phyloP scores from a whole-genome alignment of 768 basidiomycete species.

The Calocybe gangraenosa region DNA sequence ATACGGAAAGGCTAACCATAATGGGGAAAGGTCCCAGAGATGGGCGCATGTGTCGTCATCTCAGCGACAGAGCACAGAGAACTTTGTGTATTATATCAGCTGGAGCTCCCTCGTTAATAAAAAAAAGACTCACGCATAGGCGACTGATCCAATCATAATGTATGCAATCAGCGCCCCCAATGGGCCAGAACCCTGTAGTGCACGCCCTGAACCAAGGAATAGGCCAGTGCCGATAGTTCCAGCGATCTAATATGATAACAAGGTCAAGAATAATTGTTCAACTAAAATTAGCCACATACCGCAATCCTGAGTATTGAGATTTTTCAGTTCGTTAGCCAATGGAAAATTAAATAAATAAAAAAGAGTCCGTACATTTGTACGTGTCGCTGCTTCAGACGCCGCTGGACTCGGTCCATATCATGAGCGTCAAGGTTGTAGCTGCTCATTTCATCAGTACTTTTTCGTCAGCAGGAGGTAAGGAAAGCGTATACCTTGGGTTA shows the following conservation, averaged over 20 bases:
- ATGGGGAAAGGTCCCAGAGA: constrained; percentile 76
- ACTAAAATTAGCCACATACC: constrained; percentile 30
- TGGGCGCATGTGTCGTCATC: constrained; percentile 78
- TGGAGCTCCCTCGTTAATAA: neutral
- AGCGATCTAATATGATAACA: constrained; percentile 47
- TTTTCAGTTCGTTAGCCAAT: neutral
- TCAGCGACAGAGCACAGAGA: constrained; percentile 68
- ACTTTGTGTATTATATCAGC: constrained; percentile 25
- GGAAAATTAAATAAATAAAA: too few species aligned
- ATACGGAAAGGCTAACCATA: constrained; percentile 35
- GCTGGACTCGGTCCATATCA: constrained; percentile 68
- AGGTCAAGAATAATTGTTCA: neutral
- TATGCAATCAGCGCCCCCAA: constrained; percentile 66
- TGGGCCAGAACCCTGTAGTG: constrained; percentile 59
- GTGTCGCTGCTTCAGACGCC: constrained; percentile 72
- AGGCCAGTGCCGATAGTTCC: constrained; percentile 75
- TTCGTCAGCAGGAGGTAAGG: neutral
- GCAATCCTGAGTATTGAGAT: constrained; percentile 50
- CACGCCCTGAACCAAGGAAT: constrained; percentile 68
- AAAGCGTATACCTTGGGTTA: neutral
- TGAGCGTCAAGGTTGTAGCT: constrained; percentile 52
- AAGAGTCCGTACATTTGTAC: constrained; percentile 64
- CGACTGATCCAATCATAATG: constrained; percentile 57
- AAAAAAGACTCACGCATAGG: constrained; percentile 44
- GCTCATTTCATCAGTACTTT: neutral